Percentiles rank a stretch among this genome's conserved stretches.
Conservation (phyloP, 179 eudicot species). For the Corrigiola litoralis region DNA sequence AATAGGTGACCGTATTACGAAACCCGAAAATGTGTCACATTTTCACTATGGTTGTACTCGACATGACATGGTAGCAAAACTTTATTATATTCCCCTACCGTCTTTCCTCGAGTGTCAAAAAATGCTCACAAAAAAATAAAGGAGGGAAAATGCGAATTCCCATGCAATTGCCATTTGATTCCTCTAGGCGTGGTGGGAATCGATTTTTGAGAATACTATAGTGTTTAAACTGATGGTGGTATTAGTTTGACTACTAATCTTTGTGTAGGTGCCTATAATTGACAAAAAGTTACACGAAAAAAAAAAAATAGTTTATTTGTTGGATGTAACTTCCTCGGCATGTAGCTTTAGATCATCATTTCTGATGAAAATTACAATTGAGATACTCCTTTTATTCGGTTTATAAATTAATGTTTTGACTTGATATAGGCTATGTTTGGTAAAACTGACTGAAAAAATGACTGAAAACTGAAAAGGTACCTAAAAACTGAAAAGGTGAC, state of each 20-base stretch:
- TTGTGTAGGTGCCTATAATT: neutral
- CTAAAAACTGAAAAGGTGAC: too few relatives aligned
- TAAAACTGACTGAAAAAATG: too few relatives aligned
- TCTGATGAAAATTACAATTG: too few relatives aligned
- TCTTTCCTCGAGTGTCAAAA: conserved; percentile 27
- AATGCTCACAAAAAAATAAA: neutral
- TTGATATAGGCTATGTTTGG: too few relatives aligned
- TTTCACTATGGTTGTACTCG: neutral
- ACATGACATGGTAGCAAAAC: neutral
- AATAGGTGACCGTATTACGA: conserved; percentile 8
- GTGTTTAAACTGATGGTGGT: neutral
- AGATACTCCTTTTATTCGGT: too few relatives aligned
- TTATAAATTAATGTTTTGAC: too few relatives aligned
- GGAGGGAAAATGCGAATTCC: conserved; percentile 16
- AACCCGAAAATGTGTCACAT: conserved; percentile 22
- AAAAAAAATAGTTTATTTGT: neutral
- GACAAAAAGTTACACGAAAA: neutral
- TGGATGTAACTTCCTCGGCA: too few relatives aligned
- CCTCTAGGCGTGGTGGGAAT: neutral
- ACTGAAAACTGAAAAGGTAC: too few relatives aligned
- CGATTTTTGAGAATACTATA: neutral
- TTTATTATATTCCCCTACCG: conserved; percentile 22
- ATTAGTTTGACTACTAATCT: neutral
- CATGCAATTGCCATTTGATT: conserved; percentile 16
- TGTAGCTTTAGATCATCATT: too few relatives aligned